Percentiles rank a stretch among this genome's conserved stretches.
Evolutionary conservation across 345 rosid species (phyloP).

Genomic region (Dimocarpus longan): DNA sequence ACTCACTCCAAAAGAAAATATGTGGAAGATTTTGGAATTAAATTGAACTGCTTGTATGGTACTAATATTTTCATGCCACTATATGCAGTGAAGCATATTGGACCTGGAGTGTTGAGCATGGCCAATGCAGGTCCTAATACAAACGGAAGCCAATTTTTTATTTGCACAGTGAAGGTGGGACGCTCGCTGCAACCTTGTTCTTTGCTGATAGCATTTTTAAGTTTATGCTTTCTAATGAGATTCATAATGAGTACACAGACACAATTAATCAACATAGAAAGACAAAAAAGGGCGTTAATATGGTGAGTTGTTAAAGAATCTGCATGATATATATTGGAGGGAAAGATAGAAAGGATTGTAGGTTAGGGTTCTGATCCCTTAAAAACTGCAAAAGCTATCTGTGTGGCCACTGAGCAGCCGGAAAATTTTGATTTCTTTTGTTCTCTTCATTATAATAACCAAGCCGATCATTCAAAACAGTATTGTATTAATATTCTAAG

Average conservation of each 20-base stretch:
- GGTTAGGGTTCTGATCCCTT: no score
- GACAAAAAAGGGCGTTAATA: background rate
- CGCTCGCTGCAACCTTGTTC: constrained; percentile 9
- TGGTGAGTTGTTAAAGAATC: background rate
- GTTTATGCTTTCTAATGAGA: background rate
- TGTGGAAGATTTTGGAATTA: constrained; percentile 4
- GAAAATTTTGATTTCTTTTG: background rate
- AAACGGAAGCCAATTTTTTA: constrained; percentile 93
- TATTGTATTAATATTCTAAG: background rate
- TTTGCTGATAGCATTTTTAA: constrained; percentile 2
- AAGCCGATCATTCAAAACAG: background rate
- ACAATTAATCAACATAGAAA: background rate
- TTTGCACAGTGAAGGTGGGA: constrained; percentile 80
- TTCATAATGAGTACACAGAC: background rate
- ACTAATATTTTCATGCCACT: constrained; percentile 13
- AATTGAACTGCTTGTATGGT: background rate
- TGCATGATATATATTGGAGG: background rate
- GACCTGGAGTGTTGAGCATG: constrained; percentile 92
- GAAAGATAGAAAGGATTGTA: background rate
- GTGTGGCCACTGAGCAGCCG: background rate
- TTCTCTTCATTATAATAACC: background rate
- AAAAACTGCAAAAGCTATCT: background rate
- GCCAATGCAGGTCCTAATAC: constrained; percentile 96
- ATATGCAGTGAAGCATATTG: constrained; percentile 80
- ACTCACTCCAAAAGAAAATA: background rate